Evolutionary conservation across 768 basidiomycete species (phyloP), one percentile per base, ranked within the genome.

Genomic region (Phanerodontia chrysosporium): DNA sequence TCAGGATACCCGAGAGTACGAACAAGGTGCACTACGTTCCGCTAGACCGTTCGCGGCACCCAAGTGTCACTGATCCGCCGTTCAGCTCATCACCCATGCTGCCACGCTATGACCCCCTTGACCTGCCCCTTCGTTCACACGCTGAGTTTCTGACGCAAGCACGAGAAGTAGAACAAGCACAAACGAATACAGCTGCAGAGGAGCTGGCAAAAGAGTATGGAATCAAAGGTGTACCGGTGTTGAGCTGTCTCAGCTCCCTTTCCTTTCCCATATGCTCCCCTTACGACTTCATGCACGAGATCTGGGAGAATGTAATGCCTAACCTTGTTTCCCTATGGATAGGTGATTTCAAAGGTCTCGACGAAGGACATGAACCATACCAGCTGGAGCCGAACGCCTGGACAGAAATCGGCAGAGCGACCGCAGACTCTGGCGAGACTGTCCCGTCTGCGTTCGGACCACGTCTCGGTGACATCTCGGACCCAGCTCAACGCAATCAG

Each of bases 271-370:
- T 21, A 2, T 75, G 75, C 14, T 76, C 78, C 22, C 79, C 78
- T 0, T 74, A 75, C 59, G 79, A 83, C 52, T 78, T 80, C 66
- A 80, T 82, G 76, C 80, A 83, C 53, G 69, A 79, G 0, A 66
- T 81, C 24, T 76, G 66, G 63, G 78, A 79, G 59, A 82, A 82
- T 59, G 48, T 79, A 1, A 61, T 79, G 28, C 65, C 63, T 22
- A 78, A 75, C 49, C 69, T 83, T 1, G 63, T 81, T 35, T n/a
- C 57, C 0, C 63, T 78, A 0, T 78, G 78, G 77, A 75, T 69
- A 1, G 76, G 77, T 0, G 58, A 65, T 14, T 80, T 69, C 69
- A 81, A 80, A 61, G 74, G 63, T 6, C 63, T 79, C 1, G 69
- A 76, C 45, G 36, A 65, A 6, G 69, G 53, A 7, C 6, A 10